Conservation (phyloP, 2,329 filamentous ascomycete genomes). For the Ophiostoma angusticollis region DNA sequence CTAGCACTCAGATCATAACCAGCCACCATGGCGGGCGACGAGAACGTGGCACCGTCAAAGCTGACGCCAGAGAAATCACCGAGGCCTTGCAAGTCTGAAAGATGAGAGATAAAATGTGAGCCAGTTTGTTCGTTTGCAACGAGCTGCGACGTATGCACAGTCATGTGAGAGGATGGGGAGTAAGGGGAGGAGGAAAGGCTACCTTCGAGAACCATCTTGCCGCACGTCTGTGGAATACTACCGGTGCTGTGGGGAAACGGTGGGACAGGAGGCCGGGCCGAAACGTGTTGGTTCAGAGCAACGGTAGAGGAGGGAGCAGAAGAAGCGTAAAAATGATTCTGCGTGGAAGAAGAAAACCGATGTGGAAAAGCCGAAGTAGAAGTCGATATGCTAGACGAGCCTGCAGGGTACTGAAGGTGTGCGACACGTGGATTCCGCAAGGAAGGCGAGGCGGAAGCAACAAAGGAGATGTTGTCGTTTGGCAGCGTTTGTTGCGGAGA, state of each 20-base stretch:
- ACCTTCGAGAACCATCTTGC: constrained; percentile 46
- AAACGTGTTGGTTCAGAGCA: constrained; percentile 41
- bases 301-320: constrained; percentile 49
- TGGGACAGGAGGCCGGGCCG: constrained; percentile 55
- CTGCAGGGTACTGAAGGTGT: constrained; percentile 42
- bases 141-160: no score
- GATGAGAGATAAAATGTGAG: constrained; percentile 24
- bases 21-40: constrained; percentile 37
- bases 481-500: constrained; percentile 28
- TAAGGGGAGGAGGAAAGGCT: constrained; percentile 17
- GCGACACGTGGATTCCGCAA: constrained; percentile 47
- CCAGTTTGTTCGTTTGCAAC: constrained; percentile 5
- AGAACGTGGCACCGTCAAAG: constrained; percentile 42
- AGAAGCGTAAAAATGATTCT: constrained; percentile 54
- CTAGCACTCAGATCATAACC: constrained; percentile 38
- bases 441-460: constrained; percentile 28
- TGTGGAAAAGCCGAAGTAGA: constrained; percentile 37
- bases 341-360: constrained; percentile 42
- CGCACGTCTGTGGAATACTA: constrained; percentile 7
- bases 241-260: constrained; percentile 49
- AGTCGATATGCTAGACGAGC: constrained; percentile 39
- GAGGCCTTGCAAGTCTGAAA: constrained; percentile 39
- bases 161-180: constrained; percentile 10
- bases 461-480: constrained; percentile 12
- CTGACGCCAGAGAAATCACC: constrained; percentile 38